phyloP scores from a whole-genome alignment of 1,139 yeast genomes.

The Candida sp. region DNA sequence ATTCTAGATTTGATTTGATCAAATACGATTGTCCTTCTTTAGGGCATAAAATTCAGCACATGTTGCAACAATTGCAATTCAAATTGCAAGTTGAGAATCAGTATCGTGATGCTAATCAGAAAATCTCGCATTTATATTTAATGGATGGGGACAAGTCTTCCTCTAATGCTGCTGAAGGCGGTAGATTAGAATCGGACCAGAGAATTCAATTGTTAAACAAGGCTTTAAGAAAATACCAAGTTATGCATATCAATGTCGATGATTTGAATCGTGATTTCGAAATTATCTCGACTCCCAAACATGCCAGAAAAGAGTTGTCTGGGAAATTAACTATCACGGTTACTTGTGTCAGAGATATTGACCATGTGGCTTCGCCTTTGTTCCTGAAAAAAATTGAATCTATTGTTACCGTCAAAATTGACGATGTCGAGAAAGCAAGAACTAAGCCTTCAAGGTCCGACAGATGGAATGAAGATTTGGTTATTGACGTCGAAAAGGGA shows the following conservation, averaged over 20 bases:
- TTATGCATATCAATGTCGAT: slow-evolving; percentile 74
- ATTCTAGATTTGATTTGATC: slow-evolving; percentile 73
- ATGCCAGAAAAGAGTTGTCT: slow-evolving; percentile 76
- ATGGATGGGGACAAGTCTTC: slow-evolving; percentile 89
- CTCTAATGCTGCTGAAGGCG: slow-evolving; percentile 86
- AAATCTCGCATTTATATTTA: slow-evolving; percentile 78
- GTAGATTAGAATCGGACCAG: slow-evolving; percentile 79
- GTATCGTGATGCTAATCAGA: slow-evolving; percentile 89
- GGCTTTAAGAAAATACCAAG: slow-evolving; percentile 83
- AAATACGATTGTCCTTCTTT: slow-evolving; percentile 93
- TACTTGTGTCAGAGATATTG: slow-evolving; percentile 81
- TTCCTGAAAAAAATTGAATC: slow-evolving; percentile 82
- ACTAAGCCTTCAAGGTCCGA: slow-evolving; percentile 77
- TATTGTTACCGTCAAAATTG: slow-evolving; percentile 73
- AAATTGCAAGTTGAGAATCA: slow-evolving; percentile 92
- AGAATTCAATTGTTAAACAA: slow-evolving; percentile 81
- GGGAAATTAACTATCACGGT: slow-evolving; percentile 74
- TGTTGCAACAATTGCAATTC: slow-evolving; percentile 92
- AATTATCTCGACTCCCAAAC: slow-evolving; percentile 61
- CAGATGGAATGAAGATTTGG: slow-evolving; percentile 82
- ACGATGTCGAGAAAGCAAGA: slow-evolving; percentile 77
- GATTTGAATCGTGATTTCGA: slow-evolving; percentile 65
- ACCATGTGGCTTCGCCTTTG: slow-evolving; percentile 82
- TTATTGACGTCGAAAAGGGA: slow-evolving; percentile 80
- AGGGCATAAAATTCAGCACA: slow-evolving; percentile 93